A percentile compares a stretch with the other conserved stretches of the same genome.
Evolutionary conservation across 2,329 filamentous ascomycete species (phyloP).

Genomic region (Hymenoscyphus occultus): DNA sequence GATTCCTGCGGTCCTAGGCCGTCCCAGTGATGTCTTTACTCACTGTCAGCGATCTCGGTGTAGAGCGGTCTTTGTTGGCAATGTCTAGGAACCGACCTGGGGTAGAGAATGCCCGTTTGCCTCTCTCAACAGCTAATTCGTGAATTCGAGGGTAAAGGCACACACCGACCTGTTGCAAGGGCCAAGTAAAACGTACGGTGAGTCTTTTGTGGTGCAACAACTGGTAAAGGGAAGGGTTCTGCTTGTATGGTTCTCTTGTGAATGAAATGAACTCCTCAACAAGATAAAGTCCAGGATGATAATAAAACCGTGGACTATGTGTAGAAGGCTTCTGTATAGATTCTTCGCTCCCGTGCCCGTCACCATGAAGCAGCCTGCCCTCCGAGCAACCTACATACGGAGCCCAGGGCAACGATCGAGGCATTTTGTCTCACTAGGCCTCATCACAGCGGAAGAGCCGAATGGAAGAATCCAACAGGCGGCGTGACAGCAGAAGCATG

Average conservation of each 20-base stretch:
- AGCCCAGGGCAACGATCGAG: conserved; percentile 33
- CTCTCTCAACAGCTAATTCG: conserved; percentile 48
- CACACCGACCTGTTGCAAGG: conserved; percentile 31
- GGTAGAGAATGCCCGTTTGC: conserved; percentile 45
- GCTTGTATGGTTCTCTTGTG: conserved; percentile 19
- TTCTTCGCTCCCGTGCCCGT: conserved; percentile 35
- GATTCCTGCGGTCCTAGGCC: conserved; percentile 28
- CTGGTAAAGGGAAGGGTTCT: conserved; percentile 18
- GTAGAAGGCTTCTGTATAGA: conserved; percentile 30
- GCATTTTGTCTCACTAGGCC: conserved; percentile 32
- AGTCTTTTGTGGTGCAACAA: conserved; percentile 17
- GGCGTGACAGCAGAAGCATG: conserved; percentile 30
- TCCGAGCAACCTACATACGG: conserved; percentile 29
- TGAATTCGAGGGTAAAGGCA: conserved; percentile 41
- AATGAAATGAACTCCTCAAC: conserved; percentile 15
- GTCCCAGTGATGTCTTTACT: conserved; percentile 27
- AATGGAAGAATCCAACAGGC: conserved; percentile 27
- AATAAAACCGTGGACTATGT: conserved; percentile 28
- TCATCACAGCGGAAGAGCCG: conserved; percentile 27
- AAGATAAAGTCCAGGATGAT: conserved; percentile 23
- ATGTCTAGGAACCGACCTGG: conserved; percentile 47
- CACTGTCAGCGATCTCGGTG: conserved; percentile 40
- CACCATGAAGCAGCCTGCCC: conserved; percentile 26
- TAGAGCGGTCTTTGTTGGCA: conserved; percentile 45
- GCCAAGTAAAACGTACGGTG: conserved; percentile 16